These are phyloP conservation scores for Coprinellus aureogranulatus DNA, from an alignment of 768 basidiomycete genomes.

Conservation along the genomic window DNA sequence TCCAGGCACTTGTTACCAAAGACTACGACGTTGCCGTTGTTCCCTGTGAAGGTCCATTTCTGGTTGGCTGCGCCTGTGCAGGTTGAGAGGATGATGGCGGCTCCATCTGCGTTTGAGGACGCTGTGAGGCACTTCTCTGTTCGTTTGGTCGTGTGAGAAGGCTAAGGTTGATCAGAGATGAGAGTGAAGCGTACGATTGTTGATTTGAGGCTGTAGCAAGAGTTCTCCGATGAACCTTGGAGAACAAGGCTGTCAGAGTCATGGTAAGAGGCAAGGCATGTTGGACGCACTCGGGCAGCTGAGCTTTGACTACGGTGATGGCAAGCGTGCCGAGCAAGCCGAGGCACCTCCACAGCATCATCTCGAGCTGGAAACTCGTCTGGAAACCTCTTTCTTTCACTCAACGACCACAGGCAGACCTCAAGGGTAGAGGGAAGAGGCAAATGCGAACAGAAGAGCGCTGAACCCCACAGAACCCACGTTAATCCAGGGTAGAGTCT, in stretches of 20 bases:
- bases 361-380: not conserved
- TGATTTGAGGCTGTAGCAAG: conserved; percentile 43
- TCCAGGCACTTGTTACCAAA: conserved; percentile 52
- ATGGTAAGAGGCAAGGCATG: not conserved
- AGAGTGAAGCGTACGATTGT: conserved; percentile 29
- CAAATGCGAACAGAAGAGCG: too few species aligned
- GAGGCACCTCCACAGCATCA: not conserved
- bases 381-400: not conserved
- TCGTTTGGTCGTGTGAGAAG: not conserved
- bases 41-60: conserved; percentile 44
- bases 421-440: not conserved
- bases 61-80: conserved; percentile 46
- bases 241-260: not conserved
- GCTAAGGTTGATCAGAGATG: conserved; percentile 1
- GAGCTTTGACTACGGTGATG: not conserved
- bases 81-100: conserved; percentile 43
- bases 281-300: conserved; percentile 7
- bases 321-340: conserved; percentile 1
- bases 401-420: not conserved
- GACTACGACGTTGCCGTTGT: conserved; percentile 35
- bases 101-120: conserved; percentile 46
- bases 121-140: conserved; percentile 53
- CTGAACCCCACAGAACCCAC: too few species aligned
- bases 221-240: conserved; percentile 41
- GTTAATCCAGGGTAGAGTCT: too few species aligned